A percentile compares a stretch with the other conserved stretches of the same genome.
Conservation (phyloP, 805 yeast species). For the Yamadazyma endophytica region DNA sequence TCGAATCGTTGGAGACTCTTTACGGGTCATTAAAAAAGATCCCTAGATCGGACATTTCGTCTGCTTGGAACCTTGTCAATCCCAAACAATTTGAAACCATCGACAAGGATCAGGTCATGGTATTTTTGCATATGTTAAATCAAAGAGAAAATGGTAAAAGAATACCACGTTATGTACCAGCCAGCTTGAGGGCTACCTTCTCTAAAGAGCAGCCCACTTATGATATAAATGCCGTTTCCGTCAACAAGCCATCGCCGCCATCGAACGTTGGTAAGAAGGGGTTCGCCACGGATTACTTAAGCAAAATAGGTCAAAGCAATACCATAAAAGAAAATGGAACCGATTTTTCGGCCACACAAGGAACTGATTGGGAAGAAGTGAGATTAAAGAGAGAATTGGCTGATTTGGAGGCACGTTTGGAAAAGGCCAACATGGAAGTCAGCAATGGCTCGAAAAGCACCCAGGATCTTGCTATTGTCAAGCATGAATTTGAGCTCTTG, state of each 20-base stretch:
- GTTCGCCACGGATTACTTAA: slow-evolving; percentile 54
- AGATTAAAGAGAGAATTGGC: slow-evolving; percentile 74
- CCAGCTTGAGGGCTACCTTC: slow-evolving; percentile 85
- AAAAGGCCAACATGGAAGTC: slow-evolving; percentile 38
- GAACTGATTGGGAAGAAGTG: slow-evolving; percentile 93
- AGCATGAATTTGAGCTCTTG: slow-evolving; percentile 75
- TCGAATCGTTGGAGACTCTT: slow-evolving; percentile 63
- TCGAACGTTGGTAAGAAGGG: slow-evolving; percentile 16
- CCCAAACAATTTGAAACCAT: slow-evolving; percentile 85
- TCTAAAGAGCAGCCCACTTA: slow-evolving; percentile 79
- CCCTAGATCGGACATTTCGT: slow-evolving; percentile 78
- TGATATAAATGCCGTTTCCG: slow-evolving; percentile 40
- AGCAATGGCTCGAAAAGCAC: slow-evolving; percentile 16
- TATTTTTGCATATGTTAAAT: slow-evolving; percentile 84
- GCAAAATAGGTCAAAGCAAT: slow-evolving; percentile 51
- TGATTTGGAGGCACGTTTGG: slow-evolving; percentile 65
- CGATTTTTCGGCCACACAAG: slow-evolving; percentile 66
- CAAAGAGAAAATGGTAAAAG: slow-evolving; percentile 82
- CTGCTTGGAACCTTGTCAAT: slow-evolving; percentile 93
- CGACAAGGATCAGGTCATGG: slow-evolving; percentile 89
- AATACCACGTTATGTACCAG: slow-evolving; percentile 93
- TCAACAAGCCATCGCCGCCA: slow-evolving; percentile 21
- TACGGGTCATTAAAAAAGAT: slow-evolving; percentile 67
- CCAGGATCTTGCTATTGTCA: slow-evolving; percentile 25
- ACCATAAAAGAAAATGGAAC: slow-evolving; percentile 47